Base-by-base conservation (phyloP, 108 stramenopile genomes). In the Cyclotella sp. region DNA sequence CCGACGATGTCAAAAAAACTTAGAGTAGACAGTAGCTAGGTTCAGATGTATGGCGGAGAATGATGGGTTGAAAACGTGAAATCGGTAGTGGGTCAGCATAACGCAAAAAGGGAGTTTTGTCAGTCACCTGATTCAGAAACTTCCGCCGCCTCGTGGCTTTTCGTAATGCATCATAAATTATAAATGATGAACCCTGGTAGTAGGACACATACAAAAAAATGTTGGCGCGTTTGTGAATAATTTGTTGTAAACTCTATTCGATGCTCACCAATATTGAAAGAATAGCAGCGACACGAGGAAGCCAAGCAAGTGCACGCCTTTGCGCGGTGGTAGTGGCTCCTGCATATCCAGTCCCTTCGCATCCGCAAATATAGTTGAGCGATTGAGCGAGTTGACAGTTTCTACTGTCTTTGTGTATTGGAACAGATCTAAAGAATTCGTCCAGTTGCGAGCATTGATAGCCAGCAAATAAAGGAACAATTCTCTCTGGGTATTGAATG, bases 391-490 rank as follows among this genome's bases (percentile, higher is more conserved):
- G 26, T 15, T 30, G 41, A 46, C 11, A 64, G 29, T 61, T 61
- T 9, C 24, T 9, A 9, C 26, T 24, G 18, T 30, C 18, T 9
- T 30, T 64, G 18, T 15, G 9, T 16, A 64, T 9, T 29, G 18
- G 9, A 9, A 64, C 14, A 9, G 18, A 18, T 15, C 9, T 24
- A 9, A 64, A 64, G 29, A 64, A 64, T 40, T 9, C 9, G 39
- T 64, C 21, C 44, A 64, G 10, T 26, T 64, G 63, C 63, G 26
- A 64, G 63, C 63, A 64, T 9, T 29, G 9, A 30, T 64, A 9
- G 9, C 9, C 13, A 46, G 14, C 41, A 46, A 64, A 64, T 30
- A 64, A 18, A 42, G 63, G 63, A 30, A 64, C 63, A 24, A 46
- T 10, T 21, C 63, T 10, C 9, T 45, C 44, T 9, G 63, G 26